A percentile compares a stretch with the other conserved stretches of the same genome.
Evolutionary conservation across 164 flowering plant species (phyloP).

Genomic region (Vitis rupestris): DNA sequence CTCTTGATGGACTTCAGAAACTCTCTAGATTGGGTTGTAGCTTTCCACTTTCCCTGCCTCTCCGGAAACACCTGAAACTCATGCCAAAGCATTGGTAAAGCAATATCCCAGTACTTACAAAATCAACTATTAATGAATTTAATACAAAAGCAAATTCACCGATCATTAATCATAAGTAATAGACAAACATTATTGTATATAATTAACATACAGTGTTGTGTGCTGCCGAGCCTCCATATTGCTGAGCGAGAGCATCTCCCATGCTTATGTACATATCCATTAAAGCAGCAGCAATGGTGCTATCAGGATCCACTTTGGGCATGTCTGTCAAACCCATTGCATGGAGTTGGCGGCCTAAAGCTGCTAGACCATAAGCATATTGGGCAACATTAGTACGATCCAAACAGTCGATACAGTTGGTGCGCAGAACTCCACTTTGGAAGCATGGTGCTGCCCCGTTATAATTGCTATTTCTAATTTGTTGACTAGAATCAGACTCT

Average conservation of each 20-base stretch:
- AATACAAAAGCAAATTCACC: neutral
- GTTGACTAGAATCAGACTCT: slow-evolving; percentile 46
- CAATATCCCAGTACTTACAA: neutral
- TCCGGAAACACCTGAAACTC: slow-evolving; percentile 81
- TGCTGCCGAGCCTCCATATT: slow-evolving; percentile 98
- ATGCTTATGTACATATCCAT: slow-evolving; percentile 97
- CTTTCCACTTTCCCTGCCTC: slow-evolving; percentile 99
- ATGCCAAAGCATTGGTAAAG: neutral
- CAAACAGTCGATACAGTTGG: slow-evolving; percentile 96
- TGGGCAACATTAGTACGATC: slow-evolving; percentile 99
- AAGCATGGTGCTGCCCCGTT: slow-evolving; percentile 46
- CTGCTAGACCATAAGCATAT: slow-evolving; percentile 93
- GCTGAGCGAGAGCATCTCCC: slow-evolving; percentile 99
- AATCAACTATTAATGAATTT: neutral
- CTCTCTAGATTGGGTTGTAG: slow-evolving; percentile 93
- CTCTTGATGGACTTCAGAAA: slow-evolving; percentile 90
- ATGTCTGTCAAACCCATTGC: slow-evolving; percentile 81
- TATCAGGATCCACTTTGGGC: slow-evolving; percentile 84
- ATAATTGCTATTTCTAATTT: slow-evolving; percentile 29
- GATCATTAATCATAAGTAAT: neutral
- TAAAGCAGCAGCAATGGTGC: slow-evolving; percentile 87
- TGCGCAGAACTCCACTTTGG: slow-evolving; percentile 95
- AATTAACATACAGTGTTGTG: slow-evolving; percentile 73
- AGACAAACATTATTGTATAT: neutral
- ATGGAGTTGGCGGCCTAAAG: slow-evolving; percentile 92